Evolutionary conservation across 768 basidiomycete genomes (phyloP).

Genomic region (Tricholoma sp.): DNA sequence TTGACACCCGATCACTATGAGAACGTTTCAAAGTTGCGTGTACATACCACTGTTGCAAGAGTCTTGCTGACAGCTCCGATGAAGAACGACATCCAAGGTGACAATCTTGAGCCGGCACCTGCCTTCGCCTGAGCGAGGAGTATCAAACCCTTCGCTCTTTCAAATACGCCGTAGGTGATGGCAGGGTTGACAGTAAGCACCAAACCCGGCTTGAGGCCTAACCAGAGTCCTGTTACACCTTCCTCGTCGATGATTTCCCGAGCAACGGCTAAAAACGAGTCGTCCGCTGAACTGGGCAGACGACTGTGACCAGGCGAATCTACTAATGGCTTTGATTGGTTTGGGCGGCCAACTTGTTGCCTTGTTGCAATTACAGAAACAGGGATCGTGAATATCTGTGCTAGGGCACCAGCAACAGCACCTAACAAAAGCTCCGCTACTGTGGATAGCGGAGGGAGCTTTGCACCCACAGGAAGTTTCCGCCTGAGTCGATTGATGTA

Average conservation of each 20-base stretch:
- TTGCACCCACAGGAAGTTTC: conserved; percentile 55
- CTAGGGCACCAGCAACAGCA: conserved; percentile 87
- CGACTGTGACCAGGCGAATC: not conserved
- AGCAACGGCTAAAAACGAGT: conserved; percentile 76
- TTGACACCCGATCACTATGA: conserved; percentile 21
- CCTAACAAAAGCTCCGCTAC: conserved; percentile 82
- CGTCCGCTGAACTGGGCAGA: conserved; percentile 32
- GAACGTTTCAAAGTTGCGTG: conserved; percentile 1
- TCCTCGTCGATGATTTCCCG: conserved; percentile 87
- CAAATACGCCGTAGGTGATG: conserved; percentile 94
- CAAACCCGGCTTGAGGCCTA: conserved; percentile 86
- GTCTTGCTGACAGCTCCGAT: conserved; percentile 95
- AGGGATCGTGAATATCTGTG: conserved; percentile 97
- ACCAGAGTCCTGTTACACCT: conserved; percentile 84
- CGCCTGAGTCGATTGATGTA: conserved; percentile 69
- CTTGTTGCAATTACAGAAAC: conserved; percentile 97
- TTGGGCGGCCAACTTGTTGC: conserved; percentile 77
- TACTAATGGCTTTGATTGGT: conserved; percentile 1
- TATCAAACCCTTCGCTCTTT: conserved; percentile 78
- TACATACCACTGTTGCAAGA: conserved; percentile 85
- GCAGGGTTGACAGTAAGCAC: conserved; percentile 98
- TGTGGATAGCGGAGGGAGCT: conserved; percentile 60
- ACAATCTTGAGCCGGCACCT: conserved; percentile 52
- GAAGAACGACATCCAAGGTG: conserved; percentile 73
- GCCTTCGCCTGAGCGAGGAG: conserved; percentile 48